Evolutionary conservation across 2,329 filamentous ascomycete species (phyloP).

Genomic region (Fusarium brevicatenulatum): DNA sequence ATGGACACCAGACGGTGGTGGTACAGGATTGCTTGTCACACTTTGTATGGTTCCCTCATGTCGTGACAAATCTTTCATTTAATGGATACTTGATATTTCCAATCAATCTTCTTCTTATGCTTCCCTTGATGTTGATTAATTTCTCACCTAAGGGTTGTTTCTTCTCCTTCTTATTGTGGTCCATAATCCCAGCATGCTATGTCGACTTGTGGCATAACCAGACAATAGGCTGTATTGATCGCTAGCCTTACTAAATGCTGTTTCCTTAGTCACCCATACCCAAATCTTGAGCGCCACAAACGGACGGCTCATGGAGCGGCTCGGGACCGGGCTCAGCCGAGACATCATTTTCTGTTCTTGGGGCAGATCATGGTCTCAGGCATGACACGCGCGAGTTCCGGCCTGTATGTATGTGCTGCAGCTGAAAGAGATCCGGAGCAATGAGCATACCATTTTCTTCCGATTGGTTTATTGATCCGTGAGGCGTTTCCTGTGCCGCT

Average conservation of each 20-base stretch:
- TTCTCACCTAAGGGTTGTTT: too few relatives aligned
- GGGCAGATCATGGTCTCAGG: not conserved
- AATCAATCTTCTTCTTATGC: accelerated
- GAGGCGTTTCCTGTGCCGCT: not conserved
- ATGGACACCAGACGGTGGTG: not conserved
- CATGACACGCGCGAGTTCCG: not conserved
- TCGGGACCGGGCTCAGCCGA: not conserved
- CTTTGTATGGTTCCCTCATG: not conserved
- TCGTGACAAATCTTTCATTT: not conserved
- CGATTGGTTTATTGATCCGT: not conserved
- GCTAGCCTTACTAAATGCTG: accelerated
- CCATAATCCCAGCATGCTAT: too few relatives aligned
- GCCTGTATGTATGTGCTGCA: not conserved
- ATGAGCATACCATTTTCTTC: not conserved
- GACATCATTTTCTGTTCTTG: not conserved
- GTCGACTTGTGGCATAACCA: too few relatives aligned
- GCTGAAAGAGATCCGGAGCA: not conserved
- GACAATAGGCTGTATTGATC: too few relatives aligned
- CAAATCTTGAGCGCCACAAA: not conserved
- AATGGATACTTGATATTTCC: accelerated
- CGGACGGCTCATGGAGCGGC: not conserved
- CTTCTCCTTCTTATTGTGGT: too few relatives aligned
- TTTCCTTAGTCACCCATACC: not conserved
- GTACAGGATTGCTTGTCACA: not conserved
- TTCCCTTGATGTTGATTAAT: not conserved